A percentile compares a stretch with the other conserved stretches of the same genome.
Conservation (phyloP, 1,284 basidiomycete genomes). For the Flammula alnicola region DNA sequence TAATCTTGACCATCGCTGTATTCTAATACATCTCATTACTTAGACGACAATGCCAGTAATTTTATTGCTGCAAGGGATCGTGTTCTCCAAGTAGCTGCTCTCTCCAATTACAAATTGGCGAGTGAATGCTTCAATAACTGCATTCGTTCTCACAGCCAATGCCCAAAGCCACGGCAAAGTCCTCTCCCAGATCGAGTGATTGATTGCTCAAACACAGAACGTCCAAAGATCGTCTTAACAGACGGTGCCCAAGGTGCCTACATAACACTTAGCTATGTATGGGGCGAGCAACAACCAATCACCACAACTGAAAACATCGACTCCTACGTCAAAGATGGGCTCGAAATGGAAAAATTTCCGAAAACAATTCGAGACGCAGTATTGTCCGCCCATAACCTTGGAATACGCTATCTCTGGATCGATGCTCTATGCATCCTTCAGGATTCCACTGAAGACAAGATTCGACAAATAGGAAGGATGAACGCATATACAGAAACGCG, state of each 20-base stretch:
- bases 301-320: conserved; percentile 5
- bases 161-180: conserved; percentile 7
- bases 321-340: neutral
- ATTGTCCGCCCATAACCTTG: conserved; percentile 1
- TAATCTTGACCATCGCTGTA: too few species aligned
- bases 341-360: neutral
- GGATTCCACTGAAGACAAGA: conserved; percentile 10
- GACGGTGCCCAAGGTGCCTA: neutral
- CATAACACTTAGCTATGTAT: conserved; percentile 12
- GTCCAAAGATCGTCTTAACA: conserved; percentile 10
- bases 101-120: conserved; percentile 6
- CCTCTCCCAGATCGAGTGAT: conserved; percentile 13
- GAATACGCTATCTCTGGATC: conserved; percentile 14
- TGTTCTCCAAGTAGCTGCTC: conserved; percentile 5
- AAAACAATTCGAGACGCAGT: conserved; percentile 9
- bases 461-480: conserved; percentile 8
- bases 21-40: neutral
- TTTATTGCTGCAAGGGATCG: conserved; percentile 9
- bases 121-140: conserved; percentile 4
- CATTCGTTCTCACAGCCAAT: conserved; percentile 6
- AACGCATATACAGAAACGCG: conserved; percentile 9
- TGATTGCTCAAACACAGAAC: conserved; percentile 5
- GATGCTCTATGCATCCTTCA: conserved; percentile 14
- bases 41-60: conserved; percentile 7
- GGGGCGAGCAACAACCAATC: conserved; percentile 3